A percentile compares a stretch with the other conserved stretches of the same genome.
phyloP scores from a whole-genome alignment of 176 grass and related monocot species.

The Saccharum spontaneum region DNA sequence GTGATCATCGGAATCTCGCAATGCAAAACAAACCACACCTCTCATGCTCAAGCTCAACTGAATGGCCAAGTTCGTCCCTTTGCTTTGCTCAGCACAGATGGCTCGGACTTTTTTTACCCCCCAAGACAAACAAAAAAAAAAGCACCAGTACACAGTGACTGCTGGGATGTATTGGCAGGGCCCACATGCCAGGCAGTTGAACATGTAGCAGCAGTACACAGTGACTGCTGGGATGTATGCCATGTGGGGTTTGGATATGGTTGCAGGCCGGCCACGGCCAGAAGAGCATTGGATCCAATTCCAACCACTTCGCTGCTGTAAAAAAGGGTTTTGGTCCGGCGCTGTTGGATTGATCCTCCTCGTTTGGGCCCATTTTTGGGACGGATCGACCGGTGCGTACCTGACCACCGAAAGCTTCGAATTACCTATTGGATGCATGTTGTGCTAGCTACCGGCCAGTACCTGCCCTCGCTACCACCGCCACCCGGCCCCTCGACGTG shows the following conservation, averaged over 20 bases:
- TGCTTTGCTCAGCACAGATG: not conserved
- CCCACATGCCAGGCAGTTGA: not conserved
- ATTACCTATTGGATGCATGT: not conserved
- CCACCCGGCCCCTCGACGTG: not conserved
- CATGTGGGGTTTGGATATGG: constrained; percentile 18
- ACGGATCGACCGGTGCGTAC: not conserved
- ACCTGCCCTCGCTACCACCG: not conserved
- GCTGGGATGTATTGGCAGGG: not conserved
- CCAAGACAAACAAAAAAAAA: not conserved
- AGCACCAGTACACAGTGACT: not conserved
- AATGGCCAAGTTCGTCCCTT: not conserved
- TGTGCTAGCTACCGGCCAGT: not conserved
- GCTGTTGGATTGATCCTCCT: constrained; percentile 44
- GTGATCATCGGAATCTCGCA: constrained; percentile 37
- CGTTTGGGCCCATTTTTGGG: constrained; percentile 29
- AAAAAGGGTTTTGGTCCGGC: constrained; percentile 28
- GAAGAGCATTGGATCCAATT: constrained; percentile 35
- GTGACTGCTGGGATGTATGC: no score
- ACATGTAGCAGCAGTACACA: not conserved
- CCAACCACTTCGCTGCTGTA: constrained; percentile 28
- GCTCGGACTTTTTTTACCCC: not conserved
- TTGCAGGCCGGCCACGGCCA: not conserved
- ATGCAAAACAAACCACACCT: not conserved
- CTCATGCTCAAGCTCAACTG: not conserved
- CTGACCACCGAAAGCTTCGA: constrained; percentile 47